phyloP scores from a whole-genome alignment of 2,329 filamentous ascomycete species.

The Colletotrichum echinochloae region DNA sequence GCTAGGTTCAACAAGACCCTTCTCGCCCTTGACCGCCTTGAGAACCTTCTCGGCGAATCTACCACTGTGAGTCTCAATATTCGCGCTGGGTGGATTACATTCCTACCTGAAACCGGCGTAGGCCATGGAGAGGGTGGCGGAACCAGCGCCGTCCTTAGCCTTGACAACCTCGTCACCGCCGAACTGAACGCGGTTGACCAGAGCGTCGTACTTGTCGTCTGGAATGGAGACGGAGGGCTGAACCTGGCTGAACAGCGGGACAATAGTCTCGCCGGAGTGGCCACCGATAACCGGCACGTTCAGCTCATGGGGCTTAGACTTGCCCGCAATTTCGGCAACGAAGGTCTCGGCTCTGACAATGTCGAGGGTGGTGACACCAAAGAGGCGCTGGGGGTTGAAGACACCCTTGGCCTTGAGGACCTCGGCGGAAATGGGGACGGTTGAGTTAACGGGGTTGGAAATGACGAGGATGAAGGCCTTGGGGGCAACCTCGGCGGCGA shows the following conservation, averaged over 20 bases:
- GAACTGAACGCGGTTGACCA: conserved; percentile 96
- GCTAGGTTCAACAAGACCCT: conserved; percentile 92
- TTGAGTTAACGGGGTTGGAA: conserved; percentile 99
- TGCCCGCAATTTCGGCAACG: conserved; percentile 85
- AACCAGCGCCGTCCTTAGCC: conserved; percentile 92
- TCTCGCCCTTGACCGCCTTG: conserved; percentile 88
- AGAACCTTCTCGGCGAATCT: conserved; percentile 96
- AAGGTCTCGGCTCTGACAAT: conserved; percentile 99
- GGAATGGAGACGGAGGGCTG: conserved; percentile 84
- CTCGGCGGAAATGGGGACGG: conserved; percentile 96
- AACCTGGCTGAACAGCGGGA: conserved; percentile 95
- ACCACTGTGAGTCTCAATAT: conserved; percentile 42
- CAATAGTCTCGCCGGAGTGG: conserved; percentile 98
- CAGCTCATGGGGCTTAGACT: conserved; percentile 84
- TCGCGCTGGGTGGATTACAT: background rate
- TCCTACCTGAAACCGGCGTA: conserved; percentile 91
- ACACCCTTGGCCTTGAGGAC: conserved; percentile 93
- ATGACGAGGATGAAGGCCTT: conserved; percentile 97
- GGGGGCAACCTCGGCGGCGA: conserved; percentile 86
- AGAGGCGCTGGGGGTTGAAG: conserved; percentile 95
- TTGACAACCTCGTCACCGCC: conserved; percentile 97
- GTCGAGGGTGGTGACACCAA: conserved; percentile 98
- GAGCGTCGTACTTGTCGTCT: conserved; percentile 87
- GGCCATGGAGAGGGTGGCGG: conserved; percentile 93
- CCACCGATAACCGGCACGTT: conserved; percentile 94